Conservation (phyloP, 1,284 basidiomycete genomes). For the Apiotrichum montevideense region DNA sequence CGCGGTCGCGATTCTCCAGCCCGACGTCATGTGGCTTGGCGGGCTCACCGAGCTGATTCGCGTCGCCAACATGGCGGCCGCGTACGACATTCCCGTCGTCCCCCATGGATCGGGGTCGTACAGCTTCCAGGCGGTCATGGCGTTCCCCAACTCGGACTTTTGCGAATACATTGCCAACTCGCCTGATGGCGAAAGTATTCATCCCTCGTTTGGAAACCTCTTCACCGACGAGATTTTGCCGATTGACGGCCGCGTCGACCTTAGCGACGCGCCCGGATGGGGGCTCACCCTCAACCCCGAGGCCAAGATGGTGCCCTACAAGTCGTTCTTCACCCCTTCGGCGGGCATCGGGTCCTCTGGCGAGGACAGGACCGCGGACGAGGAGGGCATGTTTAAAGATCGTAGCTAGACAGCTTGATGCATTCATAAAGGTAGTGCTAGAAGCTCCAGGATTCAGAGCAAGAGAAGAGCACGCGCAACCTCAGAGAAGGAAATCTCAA, state of each 20-base stretch:
- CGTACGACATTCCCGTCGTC: constrained; percentile 53
- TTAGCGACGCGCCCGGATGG: constrained; percentile 51
- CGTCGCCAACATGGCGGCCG: constrained; percentile 46
- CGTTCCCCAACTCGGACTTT: constrained; percentile 40
- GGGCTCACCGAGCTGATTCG: constrained; percentile 54
- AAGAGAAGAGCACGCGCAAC: no score
- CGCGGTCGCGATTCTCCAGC: constrained; percentile 52
- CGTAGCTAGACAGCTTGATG: no score
- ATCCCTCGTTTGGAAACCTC: constrained; percentile 53
- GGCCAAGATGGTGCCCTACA: constrained; percentile 46
- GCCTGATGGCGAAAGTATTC: constrained; percentile 51
- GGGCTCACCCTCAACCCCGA: constrained; percentile 52
- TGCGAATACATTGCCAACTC: constrained; percentile 53
- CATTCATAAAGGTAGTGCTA: no score
- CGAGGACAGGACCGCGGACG: constrained; percentile 17
- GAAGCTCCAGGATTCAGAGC: no score
- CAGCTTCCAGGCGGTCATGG: constrained; percentile 46
- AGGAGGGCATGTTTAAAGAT: constrained; percentile 6
- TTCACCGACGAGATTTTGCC: constrained; percentile 54
- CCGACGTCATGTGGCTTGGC: constrained; percentile 52
- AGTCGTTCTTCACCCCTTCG: constrained; percentile 33
- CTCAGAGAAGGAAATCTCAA: no score
- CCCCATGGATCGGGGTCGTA: constrained; percentile 52
- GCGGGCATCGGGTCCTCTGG: constrained; percentile 34
- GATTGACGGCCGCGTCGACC: constrained; percentile 49